A percentile compares a stretch with the other conserved stretches of the same genome.
Evolutionary conservation across 2,329 filamentous ascomycete species (phyloP).

Genomic region (Colletotrichum paranaense): DNA sequence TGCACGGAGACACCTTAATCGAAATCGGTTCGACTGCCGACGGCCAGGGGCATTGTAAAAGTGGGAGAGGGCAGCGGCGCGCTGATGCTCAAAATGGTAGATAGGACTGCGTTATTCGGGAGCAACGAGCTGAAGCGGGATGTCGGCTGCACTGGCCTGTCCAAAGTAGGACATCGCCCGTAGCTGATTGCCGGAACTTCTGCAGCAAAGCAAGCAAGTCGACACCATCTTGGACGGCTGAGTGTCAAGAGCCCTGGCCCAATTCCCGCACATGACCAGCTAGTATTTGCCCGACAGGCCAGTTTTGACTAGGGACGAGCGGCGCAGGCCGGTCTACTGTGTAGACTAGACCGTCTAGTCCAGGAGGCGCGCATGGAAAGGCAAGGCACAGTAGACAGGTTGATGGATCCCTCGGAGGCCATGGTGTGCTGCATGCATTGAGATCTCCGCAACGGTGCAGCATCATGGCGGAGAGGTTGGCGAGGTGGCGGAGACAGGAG

Average conservation of each 20-base stretch:
- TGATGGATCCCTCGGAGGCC: conserved; percentile 18
- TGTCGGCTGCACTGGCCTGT: conserved; percentile 6
- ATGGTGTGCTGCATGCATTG: conserved; percentile 32
- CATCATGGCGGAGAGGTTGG: conserved; percentile 29
- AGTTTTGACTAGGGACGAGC: conserved; percentile 19
- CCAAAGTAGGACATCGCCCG: conserved; percentile 14
- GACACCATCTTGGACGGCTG: conserved; percentile 15
- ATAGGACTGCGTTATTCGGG: background rate
- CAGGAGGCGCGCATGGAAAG: conserved; percentile 29
- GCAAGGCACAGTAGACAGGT: conserved; percentile 14
- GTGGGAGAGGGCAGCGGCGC: background rate
- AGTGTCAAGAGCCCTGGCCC: conserved; percentile 22
- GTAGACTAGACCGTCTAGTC: conserved; percentile 8
- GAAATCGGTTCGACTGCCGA: conserved; percentile 22
- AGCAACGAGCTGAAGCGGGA: background rate
- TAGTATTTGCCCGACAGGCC: conserved; percentile 23
- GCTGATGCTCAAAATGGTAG: background rate
- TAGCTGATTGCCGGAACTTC: conserved; percentile 26
- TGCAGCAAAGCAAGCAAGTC: conserved; percentile 12
- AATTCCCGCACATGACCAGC: conserved; percentile 28
- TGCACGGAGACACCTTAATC: conserved; percentile 9
- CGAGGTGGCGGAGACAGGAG: conserved; percentile 20
- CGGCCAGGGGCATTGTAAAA: background rate
- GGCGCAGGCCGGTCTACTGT: conserved; percentile 4
- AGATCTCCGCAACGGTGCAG: conserved; percentile 32